Conservation (phyloP, 1,284 basidiomycete genomes). For the Cryptococcus depauperatus region DNA sequence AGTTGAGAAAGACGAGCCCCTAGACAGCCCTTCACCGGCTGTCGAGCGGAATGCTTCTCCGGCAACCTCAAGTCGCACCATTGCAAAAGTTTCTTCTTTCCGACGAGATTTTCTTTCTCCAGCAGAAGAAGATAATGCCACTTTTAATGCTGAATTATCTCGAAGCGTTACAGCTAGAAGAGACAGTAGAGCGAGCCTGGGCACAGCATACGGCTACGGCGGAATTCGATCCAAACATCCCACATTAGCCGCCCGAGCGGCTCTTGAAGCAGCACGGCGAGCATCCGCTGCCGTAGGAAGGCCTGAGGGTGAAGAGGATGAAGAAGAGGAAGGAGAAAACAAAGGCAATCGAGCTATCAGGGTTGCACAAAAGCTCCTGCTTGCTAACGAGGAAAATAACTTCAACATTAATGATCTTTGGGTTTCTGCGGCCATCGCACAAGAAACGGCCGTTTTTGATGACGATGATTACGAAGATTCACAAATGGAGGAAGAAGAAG, state of each 20-base stretch:
- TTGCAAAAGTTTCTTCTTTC: conserved; percentile 17
- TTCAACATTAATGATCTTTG: conserved; percentile 47
- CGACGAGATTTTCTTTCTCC: conserved; percentile 19
- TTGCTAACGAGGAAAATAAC: conserved; percentile 50
- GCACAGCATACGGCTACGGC: conserved; percentile 44
- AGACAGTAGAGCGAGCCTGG: conserved; percentile 39
- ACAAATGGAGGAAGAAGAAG: conserved; percentile 21
- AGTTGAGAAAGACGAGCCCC: conserved; percentile 56
- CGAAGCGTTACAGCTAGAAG: conserved; percentile 19
- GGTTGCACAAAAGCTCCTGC: conserved; percentile 80
- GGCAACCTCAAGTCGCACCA: conserved; percentile 23
- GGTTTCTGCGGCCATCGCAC: conserved; percentile 45
- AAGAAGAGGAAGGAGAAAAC: conserved; percentile 22
- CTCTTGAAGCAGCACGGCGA: conserved; percentile 40
- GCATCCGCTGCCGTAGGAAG: conserved; percentile 29
- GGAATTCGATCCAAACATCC: conserved; percentile 46
- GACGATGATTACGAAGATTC: conserved; percentile 42
- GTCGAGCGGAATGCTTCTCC: conserved; percentile 17
- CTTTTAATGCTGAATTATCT: conserved; percentile 15
- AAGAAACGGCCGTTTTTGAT: conserved; percentile 46
- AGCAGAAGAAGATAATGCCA: conserved; percentile 12
- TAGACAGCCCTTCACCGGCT: conserved; percentile 17
- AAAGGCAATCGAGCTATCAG: conserved; percentile 46
- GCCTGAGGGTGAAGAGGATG: conserved; percentile 19
- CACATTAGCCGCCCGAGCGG: conserved; percentile 42